These are phyloP conservation scores for Wickerhamiella siamensis DNA, from an alignment of 805 yeast genomes.

Conservation along the genomic window DNA sequence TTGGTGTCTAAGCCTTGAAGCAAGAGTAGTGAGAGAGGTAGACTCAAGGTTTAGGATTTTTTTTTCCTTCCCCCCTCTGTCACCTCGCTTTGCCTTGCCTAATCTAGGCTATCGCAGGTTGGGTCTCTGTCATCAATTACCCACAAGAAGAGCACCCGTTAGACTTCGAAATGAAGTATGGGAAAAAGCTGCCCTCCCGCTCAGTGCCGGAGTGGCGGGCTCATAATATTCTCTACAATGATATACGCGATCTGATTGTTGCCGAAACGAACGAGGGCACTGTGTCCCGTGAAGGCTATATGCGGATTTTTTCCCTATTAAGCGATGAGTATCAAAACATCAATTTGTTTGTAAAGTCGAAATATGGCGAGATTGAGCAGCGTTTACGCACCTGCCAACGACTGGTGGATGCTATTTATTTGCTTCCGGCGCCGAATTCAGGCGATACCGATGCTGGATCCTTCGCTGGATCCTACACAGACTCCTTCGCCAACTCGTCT, in stretches of 20 bases:
- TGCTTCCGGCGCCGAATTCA: too few species aligned
- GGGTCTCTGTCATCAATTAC: too few species aligned
- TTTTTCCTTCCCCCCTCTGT: too few species aligned
- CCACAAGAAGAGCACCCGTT: too few species aligned
- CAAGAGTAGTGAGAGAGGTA: too few species aligned
- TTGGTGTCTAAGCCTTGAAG: too few species aligned
- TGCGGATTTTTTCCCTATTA: constrained; percentile 9
- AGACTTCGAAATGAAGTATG: constrained; percentile 63
- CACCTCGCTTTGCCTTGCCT: too few species aligned
- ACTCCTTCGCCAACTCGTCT: not conserved
- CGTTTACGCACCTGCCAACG: constrained; percentile 30
- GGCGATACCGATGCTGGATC: too few species aligned
- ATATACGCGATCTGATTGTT: constrained; percentile 51
- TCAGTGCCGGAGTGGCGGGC: constrained; percentile 82
- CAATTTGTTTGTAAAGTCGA: constrained; percentile 49
- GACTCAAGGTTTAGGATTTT: too few species aligned
- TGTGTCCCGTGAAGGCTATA: constrained; percentile 7
- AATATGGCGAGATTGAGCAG: constrained; percentile 53
- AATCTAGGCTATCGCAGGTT: too few species aligned
- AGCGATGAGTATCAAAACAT: constrained; percentile 19
- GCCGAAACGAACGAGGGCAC: constrained; percentile 30
- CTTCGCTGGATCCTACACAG: too few species aligned
- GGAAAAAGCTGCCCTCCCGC: constrained; percentile 54
- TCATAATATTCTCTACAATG: constrained; percentile 73
- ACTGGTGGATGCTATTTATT: constrained; percentile 24